These are phyloP conservation scores for Argentina anserina DNA, from an alignment of 306 rosid genomes.

Conservation along the genomic window DNA sequence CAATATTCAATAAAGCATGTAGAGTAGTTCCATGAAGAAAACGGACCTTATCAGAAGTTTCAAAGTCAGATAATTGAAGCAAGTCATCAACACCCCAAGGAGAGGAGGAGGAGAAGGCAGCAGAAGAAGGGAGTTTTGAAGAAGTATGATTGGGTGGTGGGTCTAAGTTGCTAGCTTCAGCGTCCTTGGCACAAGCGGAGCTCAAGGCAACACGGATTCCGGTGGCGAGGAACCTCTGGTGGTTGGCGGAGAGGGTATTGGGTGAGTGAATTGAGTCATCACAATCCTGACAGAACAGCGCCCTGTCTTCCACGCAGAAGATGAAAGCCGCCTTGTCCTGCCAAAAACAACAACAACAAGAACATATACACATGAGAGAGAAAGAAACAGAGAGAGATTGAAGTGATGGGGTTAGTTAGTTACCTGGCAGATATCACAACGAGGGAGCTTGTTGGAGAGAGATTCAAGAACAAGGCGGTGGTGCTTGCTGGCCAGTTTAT, in stretches of 20 bases:
- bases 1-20: too few species aligned
- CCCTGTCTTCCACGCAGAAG: slow-evolving; percentile 96
- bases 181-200: slow-evolving; percentile 54
- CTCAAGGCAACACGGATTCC: slow-evolving; percentile 77
- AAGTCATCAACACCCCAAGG: slow-evolving; percentile 90
- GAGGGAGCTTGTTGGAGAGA: slow-evolving; percentile 81
- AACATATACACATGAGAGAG: not conserved
- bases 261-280: slow-evolving; percentile 79
- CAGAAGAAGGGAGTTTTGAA: slow-evolving; percentile 44
- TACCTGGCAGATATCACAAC: slow-evolving; percentile 92
- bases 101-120: slow-evolving; percentile 47
- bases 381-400: not conserved
- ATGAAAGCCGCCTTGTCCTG: slow-evolving; percentile 96
- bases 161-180: slow-evolving; percentile 47
- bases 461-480: slow-evolving; percentile 87
- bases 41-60: slow-evolving; percentile 55
- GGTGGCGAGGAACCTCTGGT: slow-evolving; percentile 94
- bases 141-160: slow-evolving; percentile 54
- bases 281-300: slow-evolving; percentile 91
- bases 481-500: slow-evolving; percentile 96
- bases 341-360: slow-evolving; percentile 5
- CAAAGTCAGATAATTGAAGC: slow-evolving; percentile 62
- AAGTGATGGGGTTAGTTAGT: too few species aligned
- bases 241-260: slow-evolving; percentile 75
- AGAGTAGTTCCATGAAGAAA: too few species aligned